Base-by-base conservation (phyloP, 306 rosid genomes). In the Medicago truncatula region DNA sequence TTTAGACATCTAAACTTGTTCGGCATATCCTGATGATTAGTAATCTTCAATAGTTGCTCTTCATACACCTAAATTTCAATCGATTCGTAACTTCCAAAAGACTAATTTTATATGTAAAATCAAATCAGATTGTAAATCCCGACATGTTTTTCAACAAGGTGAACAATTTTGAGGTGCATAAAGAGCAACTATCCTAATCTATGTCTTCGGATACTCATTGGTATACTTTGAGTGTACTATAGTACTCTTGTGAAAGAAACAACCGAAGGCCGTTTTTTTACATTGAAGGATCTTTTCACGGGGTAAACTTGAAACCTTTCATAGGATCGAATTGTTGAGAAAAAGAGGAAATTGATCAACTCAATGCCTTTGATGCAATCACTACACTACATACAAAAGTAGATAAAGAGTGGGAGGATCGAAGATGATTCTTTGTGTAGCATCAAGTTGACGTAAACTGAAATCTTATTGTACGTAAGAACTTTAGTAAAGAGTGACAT, bases 401-500 rank as follows among this genome's bases (percentile, higher is more conserved):
- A 8, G 65, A 59, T 25, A 59, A 59, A 59, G 65, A 59, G 65
- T 4, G 38, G 13, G 65, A 25, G 17, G 0, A 59, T 59, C 23
- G 5, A 39, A 6, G 65, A 44, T 31, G 78, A 44, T 80, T 57
- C 43, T 64, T 46, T 54, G 54, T 31, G 72, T 15, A 73, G 43
- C 63, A 73, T 73, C 64, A 80, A 79, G 16, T 56, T 67, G 68
- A 56, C 71, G 79, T 52, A 57, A 73, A 57, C 21, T 39, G 53
- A 75, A 67, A 80, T 74, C 56, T 79, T 65, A 8, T 53, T 47
- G 79, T 80, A 67, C 83, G 58, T 75, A 53, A 43, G 23, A 67
- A 80, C 76, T 80, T 80, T 74, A 80, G 53, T 46, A 74, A 74
- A 74, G 57, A 80, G 67, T 57, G 79, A 80, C 79, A 74, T 46